Base-by-base conservation (phyloP, 805 yeast species). In the Monosporozyma aerobia region DNA sequence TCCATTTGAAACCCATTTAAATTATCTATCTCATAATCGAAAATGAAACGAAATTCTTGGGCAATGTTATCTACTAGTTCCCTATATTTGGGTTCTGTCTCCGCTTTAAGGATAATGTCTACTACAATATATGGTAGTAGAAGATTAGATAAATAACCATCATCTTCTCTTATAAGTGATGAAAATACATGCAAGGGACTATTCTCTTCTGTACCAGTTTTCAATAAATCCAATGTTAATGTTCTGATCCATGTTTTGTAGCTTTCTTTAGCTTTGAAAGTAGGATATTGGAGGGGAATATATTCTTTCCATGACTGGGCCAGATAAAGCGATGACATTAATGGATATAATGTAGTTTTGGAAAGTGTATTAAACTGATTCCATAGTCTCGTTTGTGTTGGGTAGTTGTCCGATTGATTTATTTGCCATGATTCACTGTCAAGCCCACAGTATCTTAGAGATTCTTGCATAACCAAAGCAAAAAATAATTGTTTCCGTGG, bases 391-490 rank as follows among this genome's bases (percentile, higher is more conserved):
- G 70, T 70, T 11, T 69, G 66, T 14, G 63, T 56, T 9, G 66
- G 64, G 48, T 59, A 59, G 2, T 50, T 37, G 5, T 65, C 68
- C 4, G 60, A 59, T 8, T 55, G 52, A 22, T 59, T 56, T 2
- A 69, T 49, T 49, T 69, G 66, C 62, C 73, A 64, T 6, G 66
- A 59, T 8, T 62, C 56, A 1, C 70, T 60, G 49, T 71, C 71
- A 23, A 82, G 67, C 2, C 78, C 82, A 63, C 89, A 75, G 14
- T 81, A 76, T 57, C 81, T 81, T 50, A 94, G 69, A 48, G 84
- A 82, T 56, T 89, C 94, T 65, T 94, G 99, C 79, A 94, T 87
- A 0, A 92, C 85, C 66, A 80, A 85, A 0, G 97, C 96, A 37
- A 90, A 75, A 62, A 85, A 87, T 53, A 87, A 74, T 65, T 94